These are phyloP conservation scores for Fraxinus xanthoxyloides DNA, from an alignment of 305 asterid species.

Conservation along the genomic window DNA sequence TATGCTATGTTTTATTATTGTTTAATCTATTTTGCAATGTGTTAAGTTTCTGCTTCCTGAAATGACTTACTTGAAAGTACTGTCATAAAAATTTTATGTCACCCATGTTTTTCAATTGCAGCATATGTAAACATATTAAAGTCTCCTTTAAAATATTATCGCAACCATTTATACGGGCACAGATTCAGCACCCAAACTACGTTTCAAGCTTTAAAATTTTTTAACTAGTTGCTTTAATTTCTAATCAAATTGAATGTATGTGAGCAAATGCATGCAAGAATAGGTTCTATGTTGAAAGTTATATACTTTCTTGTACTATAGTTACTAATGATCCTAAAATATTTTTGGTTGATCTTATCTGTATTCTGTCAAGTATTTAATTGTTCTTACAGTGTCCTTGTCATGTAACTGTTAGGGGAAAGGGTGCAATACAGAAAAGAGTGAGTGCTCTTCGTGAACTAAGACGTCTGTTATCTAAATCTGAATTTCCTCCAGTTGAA, in stretches of 20 bases:
- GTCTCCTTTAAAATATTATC: not conserved
- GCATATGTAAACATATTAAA: not conserved
- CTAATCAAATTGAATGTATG: not conserved
- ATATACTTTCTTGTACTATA: not conserved
- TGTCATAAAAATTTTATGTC: not conserved
- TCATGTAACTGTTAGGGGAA: constrained; percentile 55
- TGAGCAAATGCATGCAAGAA: not conserved
- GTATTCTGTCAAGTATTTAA: not conserved
- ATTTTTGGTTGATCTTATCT: not conserved
- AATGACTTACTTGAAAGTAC: not conserved
- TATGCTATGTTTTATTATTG: constrained; percentile 35
- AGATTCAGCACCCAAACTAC: not conserved
- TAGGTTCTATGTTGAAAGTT: not conserved
- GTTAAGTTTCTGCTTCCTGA: constrained; percentile 4
- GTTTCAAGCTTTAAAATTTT: not conserved
- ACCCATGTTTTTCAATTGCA: not conserved
- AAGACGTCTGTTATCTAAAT: constrained; percentile 74
- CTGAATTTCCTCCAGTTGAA: constrained; percentile 91
- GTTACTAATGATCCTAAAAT: not conserved
- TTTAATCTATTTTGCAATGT: not conserved
- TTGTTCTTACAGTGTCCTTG: not conserved
- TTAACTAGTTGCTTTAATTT: not conserved
- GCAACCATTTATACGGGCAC: not conserved
- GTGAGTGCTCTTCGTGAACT: constrained; percentile 84
- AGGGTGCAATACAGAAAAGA: constrained; percentile 74